Percentiles rank a stretch among this genome's conserved stretches.
Evolutionary conservation across 306 rosid genomes (phyloP).

Genomic region (Fragaria nilgerrensis): DNA sequence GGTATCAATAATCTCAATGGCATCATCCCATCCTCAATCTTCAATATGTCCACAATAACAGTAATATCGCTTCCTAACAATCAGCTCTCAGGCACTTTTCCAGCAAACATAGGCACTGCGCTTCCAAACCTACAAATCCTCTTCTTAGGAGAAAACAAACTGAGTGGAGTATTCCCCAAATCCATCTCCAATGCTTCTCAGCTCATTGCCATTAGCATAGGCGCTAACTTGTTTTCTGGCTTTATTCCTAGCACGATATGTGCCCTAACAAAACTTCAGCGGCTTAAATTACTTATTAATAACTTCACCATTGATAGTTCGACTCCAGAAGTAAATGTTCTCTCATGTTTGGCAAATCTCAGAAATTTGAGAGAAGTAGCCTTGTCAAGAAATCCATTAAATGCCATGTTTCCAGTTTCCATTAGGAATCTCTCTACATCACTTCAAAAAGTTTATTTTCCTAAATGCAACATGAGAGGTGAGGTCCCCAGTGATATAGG

Average conservation of each 20-base stretch:
- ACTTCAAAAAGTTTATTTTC: rapidly evolving
- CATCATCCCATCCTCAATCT: conserved; percentile 21
- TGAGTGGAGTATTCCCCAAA: conserved; percentile 3
- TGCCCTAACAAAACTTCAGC: not conserved
- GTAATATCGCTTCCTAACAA: rapidly evolving
- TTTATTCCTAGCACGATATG: not conserved
- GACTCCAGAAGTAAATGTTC: not conserved
- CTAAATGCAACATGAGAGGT: not conserved
- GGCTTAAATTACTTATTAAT: not conserved
- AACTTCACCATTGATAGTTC: not conserved
- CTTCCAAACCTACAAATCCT: conserved; percentile 11
- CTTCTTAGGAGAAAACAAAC: not conserved
- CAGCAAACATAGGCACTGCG: not conserved
- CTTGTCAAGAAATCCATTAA: not conserved
- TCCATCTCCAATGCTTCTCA: conserved; percentile 19
- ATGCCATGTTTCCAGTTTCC: not conserved
- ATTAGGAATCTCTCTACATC: not conserved
- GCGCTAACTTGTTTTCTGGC: not conserved
- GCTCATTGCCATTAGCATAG: not conserved
- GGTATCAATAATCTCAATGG: not conserved
- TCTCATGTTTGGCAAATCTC: not conserved
- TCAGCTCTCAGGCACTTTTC: conserved; percentile 17
- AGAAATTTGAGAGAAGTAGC: not conserved
- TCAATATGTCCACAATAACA: conserved; percentile 6
- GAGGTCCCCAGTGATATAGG: not conserved